Base-by-base conservation (phyloP, 2,329 filamentous ascomycete genomes). In the Fusarium sp. region DNA sequence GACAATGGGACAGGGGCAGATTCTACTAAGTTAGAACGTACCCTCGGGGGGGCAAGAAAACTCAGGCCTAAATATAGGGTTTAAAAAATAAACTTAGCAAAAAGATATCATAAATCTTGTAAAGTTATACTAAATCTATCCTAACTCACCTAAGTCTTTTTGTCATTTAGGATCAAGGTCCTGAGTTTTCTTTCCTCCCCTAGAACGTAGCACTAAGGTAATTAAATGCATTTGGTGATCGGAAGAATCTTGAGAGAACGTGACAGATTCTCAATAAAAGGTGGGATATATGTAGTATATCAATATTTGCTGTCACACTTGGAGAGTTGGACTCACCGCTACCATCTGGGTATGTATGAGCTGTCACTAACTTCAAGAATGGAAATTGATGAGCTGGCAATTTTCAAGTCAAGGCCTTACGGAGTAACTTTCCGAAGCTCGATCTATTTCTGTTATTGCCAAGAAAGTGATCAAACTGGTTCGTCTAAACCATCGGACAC, bases 341-440 rank as follows among this genome's bases (percentile, higher is more conserved):
- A 68, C 47, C 34, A 32, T 47, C 36, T 36, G 8, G 34, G 34
- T 32, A 18, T 32, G 47, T 50, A 59, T 74, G 70, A 73, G 65
- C 34, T 73, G 70, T 74, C 70, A 74, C 36, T 14, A 28, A 70
- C 51, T 26, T 52, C 50, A 36, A 42, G 32, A 30, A 55, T 34
- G 45, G 36, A 6, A 47, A 58, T 57, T 56, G 70, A 71, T 73
- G 70, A 67, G 70, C 24, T 73, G 70, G 60, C 70, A 56, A 45
- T 8, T n/a, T 48, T 61, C 26, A 67, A 62, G 42, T 61, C 26
- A 67, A 62, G 38, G 26, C 39, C 28, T 48, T 50, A 60, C 30
- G 36, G 28, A 44, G 28, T 38, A 41, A 39, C 44, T n/a, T 62
- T 55, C 50, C 48, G 30, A 62, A 26, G 26, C 24, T 68, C n/a